phyloP scores from a whole-genome alignment of 1,139 yeast species.

The Hanseniaspora uvarum region DNA sequence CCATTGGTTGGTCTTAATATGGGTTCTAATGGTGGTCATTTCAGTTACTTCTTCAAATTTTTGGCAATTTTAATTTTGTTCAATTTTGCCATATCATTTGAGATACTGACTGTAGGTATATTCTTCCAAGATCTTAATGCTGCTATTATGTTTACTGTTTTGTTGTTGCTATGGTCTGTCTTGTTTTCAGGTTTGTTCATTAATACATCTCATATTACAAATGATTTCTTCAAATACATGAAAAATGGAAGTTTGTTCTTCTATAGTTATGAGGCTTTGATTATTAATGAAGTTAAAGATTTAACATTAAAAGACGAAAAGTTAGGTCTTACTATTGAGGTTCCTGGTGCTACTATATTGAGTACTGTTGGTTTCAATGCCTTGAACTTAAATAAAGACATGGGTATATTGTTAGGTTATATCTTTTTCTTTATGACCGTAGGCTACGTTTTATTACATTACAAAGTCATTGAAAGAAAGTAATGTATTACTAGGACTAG shows the following conservation, averaged over 20 bases:
- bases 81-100: conserved; percentile 76
- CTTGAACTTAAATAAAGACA: conserved; percentile 60
- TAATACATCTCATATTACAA: conserved; percentile 49
- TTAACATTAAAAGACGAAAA: conserved; percentile 76
- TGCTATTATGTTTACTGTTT: conserved; percentile 78
- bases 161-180: conserved; percentile 70
- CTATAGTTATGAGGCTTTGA: conserved; percentile 85
- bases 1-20: conserved; percentile 83
- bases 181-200: conserved; percentile 88
- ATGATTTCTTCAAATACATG: conserved; percentile 51
- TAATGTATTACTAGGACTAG: too few relatives aligned
- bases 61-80: conserved; percentile 62
- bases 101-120: conserved; percentile 78
- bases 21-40: conserved; percentile 40
- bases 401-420: conserved; percentile 44
- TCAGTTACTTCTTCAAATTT: conserved; percentile 57
- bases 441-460: conserved; percentile 69
- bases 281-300: conserved; percentile 88
- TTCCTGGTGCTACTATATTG: conserved; percentile 95
- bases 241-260: conserved; percentile 86
- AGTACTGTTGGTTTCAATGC: conserved; percentile 91
- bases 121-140: conserved; percentile 83
- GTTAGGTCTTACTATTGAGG: conserved; percentile 85
- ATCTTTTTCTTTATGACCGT: conserved; percentile 43
- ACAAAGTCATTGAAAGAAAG: conserved; percentile 64